Evolutionary conservation across 202 grass and related monocot genomes (phyloP).

Genomic region (Schoenoplectus tabernaemontani): DNA sequence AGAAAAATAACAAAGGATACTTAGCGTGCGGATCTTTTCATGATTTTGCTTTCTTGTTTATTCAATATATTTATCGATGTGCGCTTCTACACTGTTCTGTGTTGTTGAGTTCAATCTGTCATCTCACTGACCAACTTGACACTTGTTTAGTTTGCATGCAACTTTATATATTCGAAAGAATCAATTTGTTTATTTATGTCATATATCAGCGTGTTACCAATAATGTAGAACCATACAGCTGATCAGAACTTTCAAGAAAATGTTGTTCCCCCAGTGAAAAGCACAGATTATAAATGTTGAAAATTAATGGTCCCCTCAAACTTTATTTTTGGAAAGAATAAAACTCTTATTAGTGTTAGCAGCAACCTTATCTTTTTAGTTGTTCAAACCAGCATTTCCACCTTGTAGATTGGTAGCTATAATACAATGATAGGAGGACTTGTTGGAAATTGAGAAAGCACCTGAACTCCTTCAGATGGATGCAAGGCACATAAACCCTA

Average conservation of each 20-base stretch:
- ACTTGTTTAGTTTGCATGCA: constrained; percentile 31
- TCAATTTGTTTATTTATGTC: constrained; percentile 1
- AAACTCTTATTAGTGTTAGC: too few relatives aligned
- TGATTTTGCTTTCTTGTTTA: not conserved
- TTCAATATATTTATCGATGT: constrained; percentile 20
- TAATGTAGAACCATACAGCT: not conserved
- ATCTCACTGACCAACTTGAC: constrained; percentile 62
- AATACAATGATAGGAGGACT: constrained; percentile 29
- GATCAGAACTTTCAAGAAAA: not conserved
- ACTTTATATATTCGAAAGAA: not conserved
- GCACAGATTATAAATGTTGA: not conserved
- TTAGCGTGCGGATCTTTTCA: constrained; percentile 34
- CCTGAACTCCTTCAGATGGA: constrained; percentile 32
- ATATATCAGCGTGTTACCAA: not conserved
- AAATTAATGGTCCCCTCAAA: constrained; percentile 46
- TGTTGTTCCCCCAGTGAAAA: not conserved
- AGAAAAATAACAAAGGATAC: not conserved
- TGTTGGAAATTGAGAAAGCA: constrained; percentile 22
- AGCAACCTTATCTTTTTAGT: constrained; percentile 26
- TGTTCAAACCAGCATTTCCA: constrained; percentile 35
- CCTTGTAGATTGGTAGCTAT: constrained; percentile 22
- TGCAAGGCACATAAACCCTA: too few relatives aligned
- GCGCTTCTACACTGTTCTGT: constrained; percentile 18
- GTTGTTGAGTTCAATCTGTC: not conserved
- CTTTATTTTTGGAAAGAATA: constrained; percentile 52